phyloP scores from a whole-genome alignment of 805 yeast genomes.

The Zygosaccharomyces siamensis region DNA sequence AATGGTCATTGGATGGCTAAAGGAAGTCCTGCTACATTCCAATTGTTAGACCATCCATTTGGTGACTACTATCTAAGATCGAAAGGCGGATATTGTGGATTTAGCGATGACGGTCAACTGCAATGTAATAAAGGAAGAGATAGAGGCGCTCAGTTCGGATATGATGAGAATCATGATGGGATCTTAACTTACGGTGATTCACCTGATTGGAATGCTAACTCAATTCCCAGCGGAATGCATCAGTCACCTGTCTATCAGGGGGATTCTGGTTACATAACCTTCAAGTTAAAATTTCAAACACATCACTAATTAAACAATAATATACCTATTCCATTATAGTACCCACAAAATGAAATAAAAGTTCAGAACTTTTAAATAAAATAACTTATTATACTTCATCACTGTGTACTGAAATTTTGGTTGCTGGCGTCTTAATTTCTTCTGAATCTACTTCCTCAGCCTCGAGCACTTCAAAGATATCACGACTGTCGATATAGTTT shows the following conservation, averaged over 20 bases:
- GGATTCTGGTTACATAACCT: slow-evolving; percentile 32
- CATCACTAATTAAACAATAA: slow-evolving; percentile 10
- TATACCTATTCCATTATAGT: not conserved
- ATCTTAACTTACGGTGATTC: slow-evolving; percentile 58
- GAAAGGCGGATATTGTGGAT: slow-evolving; percentile 69
- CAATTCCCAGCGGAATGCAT: slow-evolving; percentile 40
- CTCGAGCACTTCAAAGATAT: not conserved
- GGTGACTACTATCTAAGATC: slow-evolving; percentile 72
- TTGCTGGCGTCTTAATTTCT: slow-evolving; percentile 6
- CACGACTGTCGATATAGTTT: not conserved
- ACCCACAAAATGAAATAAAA: not conserved
- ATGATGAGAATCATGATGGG: slow-evolving; percentile 41
- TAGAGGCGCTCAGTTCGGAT: slow-evolving; percentile 54
- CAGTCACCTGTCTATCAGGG: slow-evolving; percentile 44
- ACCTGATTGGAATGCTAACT: slow-evolving; percentile 53
- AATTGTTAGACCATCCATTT: slow-evolving; percentile 50
- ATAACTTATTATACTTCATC: no score
- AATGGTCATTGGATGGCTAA: slow-evolving; percentile 77
- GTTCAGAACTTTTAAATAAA: no score
- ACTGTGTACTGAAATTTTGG: not conserved
- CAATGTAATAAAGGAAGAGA: slow-evolving; percentile 33
- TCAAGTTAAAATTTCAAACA: slow-evolving; percentile 36
- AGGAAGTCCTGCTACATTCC: slow-evolving; percentile 84
- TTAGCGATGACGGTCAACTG: slow-evolving; percentile 33
- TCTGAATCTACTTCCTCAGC: not conserved